These are phyloP conservation scores for Discostella stelligeroides DNA, from an alignment of 108 stramenopile genomes.

Conservation along the genomic window DNA sequence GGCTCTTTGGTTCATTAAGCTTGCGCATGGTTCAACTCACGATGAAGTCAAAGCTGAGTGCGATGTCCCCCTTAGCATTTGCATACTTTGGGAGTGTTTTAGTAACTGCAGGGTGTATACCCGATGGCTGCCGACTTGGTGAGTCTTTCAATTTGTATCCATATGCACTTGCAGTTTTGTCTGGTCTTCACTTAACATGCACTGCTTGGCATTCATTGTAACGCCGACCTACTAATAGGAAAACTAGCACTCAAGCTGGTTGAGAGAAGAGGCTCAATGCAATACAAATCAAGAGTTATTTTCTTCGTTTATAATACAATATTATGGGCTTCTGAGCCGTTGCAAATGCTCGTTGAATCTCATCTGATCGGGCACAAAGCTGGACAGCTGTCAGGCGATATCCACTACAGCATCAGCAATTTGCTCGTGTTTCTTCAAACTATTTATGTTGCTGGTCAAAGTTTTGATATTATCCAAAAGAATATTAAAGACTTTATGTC, in stretches of 20 bases:
- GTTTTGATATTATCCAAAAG: background rate
- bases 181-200: background rate
- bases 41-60: slow-evolving; percentile 10
- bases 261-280: background rate
- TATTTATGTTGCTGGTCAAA: slow-evolving; percentile 18
- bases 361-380: slow-evolving; percentile 5
- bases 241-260: slow-evolving; percentile 9
- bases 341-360: slow-evolving; percentile 12
- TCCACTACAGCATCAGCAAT: slow-evolving; percentile 5
- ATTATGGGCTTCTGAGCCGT: slow-evolving; percentile 18
- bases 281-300: slow-evolving; percentile 1
- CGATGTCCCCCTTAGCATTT: slow-evolving; percentile 26
- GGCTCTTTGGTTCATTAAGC: too few species aligned
- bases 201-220: background rate
- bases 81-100: slow-evolving; percentile 11
- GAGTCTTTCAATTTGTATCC: background rate
- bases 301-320: background rate
- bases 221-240: background rate
- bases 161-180: background rate
- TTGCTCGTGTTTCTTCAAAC: background rate
- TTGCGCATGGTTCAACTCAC: slow-evolving; percentile 7
- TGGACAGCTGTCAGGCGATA: slow-evolving; percentile 22
- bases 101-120: background rate
- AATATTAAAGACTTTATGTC: too few species aligned
- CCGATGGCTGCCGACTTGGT: slow-evolving; percentile 3